Evolutionary conservation across 495 filamentous ascomycete genomes (phyloP).

Genomic region (Aspergillus conjunctus): DNA sequence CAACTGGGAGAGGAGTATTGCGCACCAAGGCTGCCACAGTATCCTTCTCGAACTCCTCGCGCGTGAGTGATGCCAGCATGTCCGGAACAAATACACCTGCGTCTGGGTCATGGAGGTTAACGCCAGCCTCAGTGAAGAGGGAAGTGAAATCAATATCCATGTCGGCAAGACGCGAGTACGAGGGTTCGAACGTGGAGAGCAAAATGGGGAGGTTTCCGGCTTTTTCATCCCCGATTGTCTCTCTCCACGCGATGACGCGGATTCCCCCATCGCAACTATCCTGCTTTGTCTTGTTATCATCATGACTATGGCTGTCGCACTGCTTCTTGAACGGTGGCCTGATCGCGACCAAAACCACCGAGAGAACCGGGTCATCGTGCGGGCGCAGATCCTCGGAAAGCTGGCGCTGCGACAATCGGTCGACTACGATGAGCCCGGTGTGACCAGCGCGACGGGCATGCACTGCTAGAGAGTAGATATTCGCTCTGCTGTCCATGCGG

Average conservation of each 20-base stretch:
- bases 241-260: background rate
- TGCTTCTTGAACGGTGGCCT: background rate
- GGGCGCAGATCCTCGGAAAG: background rate
- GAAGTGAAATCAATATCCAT: no score
- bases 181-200: background rate
- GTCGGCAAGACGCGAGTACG: background rate
- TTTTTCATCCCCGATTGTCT: background rate
- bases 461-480: background rate
- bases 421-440: background rate
- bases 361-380: background rate
- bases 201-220: background rate
- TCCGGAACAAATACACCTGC: background rate
- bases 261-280: background rate
- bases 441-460: background rate
- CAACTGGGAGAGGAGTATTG: background rate
- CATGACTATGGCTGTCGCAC: background rate
- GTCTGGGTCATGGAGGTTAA: background rate
- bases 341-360: background rate
- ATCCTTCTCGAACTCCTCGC: background rate
- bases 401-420: background rate
- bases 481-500: background rate
- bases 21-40: background rate
- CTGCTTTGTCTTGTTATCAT: background rate
- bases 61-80: background rate
- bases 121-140: background rate